Percentiles rank a stretch among this genome's conserved stretches.
These are phyloP conservation scores for Cladosporium sp. DNA, from an alignment of 2,329 filamentous ascomycete species.

Conservation along the genomic window DNA sequence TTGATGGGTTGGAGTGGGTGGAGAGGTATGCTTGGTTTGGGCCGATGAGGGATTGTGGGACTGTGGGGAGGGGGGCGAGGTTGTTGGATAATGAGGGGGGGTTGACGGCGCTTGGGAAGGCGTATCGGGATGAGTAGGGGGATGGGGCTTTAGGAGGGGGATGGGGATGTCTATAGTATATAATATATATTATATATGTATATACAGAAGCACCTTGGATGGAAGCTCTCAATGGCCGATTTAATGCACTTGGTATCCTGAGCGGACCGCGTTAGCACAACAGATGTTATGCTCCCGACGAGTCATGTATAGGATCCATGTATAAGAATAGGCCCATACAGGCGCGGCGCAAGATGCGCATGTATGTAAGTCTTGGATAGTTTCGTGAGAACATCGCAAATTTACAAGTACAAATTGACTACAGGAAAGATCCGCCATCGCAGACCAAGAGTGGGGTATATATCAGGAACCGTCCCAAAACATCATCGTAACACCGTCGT, in stretches of 20 bases:
- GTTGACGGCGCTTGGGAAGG: constrained; percentile 33
- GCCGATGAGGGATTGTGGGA: constrained; percentile 33
- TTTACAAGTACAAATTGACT: background rate
- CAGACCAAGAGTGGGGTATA: background rate
- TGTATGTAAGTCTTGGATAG: too few species aligned
- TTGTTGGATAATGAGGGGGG: constrained; percentile 35
- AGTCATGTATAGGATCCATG: too few species aligned
- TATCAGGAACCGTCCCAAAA: background rate
- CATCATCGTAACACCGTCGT: background rate
- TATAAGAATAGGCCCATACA: too few species aligned
- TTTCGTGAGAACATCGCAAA: too few species aligned
- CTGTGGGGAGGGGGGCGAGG: constrained; percentile 34
- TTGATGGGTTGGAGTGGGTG: constrained; percentile 37
- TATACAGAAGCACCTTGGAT: too few species aligned
- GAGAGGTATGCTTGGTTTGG: constrained; percentile 38
- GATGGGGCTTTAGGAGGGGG: too few species aligned
- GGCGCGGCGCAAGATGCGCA: too few species aligned
- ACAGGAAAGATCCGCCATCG: background rate
- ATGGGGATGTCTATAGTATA: background rate
- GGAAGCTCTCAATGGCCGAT: too few species aligned
- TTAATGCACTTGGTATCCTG: too few species aligned
- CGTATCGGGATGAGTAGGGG: constrained; percentile 34
- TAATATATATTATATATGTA: too few species aligned
- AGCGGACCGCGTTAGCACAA: too few species aligned
- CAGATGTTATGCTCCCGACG: too few species aligned